These are phyloP conservation scores for Trametopsis cervina DNA, from an alignment of 768 basidiomycete species.

Conservation along the genomic window DNA sequence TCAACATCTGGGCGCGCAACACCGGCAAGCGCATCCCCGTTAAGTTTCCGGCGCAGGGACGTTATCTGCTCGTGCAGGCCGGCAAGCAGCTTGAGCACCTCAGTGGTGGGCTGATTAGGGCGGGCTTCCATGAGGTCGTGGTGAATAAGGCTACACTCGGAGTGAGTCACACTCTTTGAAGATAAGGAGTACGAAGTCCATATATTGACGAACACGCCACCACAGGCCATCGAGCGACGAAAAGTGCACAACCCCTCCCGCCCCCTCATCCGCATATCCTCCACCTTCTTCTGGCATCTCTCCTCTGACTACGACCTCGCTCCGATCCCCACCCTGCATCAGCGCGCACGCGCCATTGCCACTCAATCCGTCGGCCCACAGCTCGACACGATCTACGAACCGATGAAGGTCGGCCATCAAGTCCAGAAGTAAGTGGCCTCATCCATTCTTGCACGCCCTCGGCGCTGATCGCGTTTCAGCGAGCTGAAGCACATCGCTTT, in stretches of 20 bases:
- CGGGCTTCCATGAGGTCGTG: slow-evolving; percentile 93
- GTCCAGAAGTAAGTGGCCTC: slow-evolving; percentile 60
- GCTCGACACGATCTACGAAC: slow-evolving; percentile 45
- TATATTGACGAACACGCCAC: neutral
- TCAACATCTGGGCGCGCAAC: slow-evolving; percentile 94
- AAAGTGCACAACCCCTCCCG: slow-evolving; percentile 56
- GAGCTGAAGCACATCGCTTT: slow-evolving; percentile 79
- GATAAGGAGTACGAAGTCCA: neutral
- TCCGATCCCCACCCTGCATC: slow-evolving; percentile 49
- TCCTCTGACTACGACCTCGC: slow-evolving; percentile 77
- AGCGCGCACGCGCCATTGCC: slow-evolving; percentile 39
- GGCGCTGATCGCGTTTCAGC: slow-evolving; percentile 30
- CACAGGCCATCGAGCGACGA: slow-evolving; percentile 57
- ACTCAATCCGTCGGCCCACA: slow-evolving; percentile 33
- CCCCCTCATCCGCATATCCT: slow-evolving; percentile 93
- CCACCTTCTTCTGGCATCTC: slow-evolving; percentile 94
- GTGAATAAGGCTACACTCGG: slow-evolving; percentile 75
- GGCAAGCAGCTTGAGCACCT: slow-evolving; percentile 94
- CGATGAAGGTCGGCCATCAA: slow-evolving; percentile 86
- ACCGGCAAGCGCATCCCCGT: slow-evolving; percentile 87
- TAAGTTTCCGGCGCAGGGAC: slow-evolving; percentile 72
- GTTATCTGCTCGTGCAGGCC: slow-evolving; percentile 86
- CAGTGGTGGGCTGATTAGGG: slow-evolving; percentile 78
- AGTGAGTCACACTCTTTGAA: slow-evolving; percentile 32
- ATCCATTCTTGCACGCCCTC: neutral